A percentile compares a stretch with the other conserved stretches of the same genome.
phyloP scores from a whole-genome alignment of 2,329 filamentous ascomycete genomes.

The Tolypocladium album region DNA sequence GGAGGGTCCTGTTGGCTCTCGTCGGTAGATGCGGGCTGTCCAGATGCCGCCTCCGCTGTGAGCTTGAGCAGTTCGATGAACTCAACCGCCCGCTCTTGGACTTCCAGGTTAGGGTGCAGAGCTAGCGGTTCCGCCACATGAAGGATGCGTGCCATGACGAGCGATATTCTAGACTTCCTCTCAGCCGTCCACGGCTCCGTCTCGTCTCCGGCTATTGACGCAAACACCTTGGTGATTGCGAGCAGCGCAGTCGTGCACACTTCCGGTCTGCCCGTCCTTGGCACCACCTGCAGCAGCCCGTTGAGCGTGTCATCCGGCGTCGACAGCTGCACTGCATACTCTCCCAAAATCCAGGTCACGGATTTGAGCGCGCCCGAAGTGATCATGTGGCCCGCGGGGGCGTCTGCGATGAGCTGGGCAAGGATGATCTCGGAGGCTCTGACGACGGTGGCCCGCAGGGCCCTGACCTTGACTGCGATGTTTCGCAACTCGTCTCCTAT shows the following conservation, averaged over 20 bases:
- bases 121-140: conserved; percentile 71
- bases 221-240: conserved; percentile 76
- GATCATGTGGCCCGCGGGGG: conserved; percentile 43
- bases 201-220: conserved; percentile 56
- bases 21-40: conserved; percentile 48
- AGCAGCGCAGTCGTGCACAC: conserved; percentile 75
- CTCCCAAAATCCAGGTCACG: conserved; percentile 77
- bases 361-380: conserved; percentile 61
- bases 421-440: conserved; percentile 72
- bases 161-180: conserved; percentile 61
- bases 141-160: conserved; percentile 73
- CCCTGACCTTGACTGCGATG: conserved; percentile 82
- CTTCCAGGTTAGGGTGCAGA: conserved; percentile 77
- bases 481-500: conserved; percentile 85
- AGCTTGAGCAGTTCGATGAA: conserved; percentile 84
- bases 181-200: conserved; percentile 58
- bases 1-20: conserved; percentile 56
- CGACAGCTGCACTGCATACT: conserved; percentile 66
- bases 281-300: conserved; percentile 57
- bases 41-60: conserved; percentile 68
- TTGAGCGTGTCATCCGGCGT: conserved; percentile 63
- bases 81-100: conserved; percentile 89
- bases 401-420: conserved; percentile 41
- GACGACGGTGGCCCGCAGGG: conserved; percentile 69
- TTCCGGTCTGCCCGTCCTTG: conserved; percentile 47